Evolutionary conservation across 495 filamentous ascomycete species (phyloP).

Genomic region (Penicillium ucsense): DNA sequence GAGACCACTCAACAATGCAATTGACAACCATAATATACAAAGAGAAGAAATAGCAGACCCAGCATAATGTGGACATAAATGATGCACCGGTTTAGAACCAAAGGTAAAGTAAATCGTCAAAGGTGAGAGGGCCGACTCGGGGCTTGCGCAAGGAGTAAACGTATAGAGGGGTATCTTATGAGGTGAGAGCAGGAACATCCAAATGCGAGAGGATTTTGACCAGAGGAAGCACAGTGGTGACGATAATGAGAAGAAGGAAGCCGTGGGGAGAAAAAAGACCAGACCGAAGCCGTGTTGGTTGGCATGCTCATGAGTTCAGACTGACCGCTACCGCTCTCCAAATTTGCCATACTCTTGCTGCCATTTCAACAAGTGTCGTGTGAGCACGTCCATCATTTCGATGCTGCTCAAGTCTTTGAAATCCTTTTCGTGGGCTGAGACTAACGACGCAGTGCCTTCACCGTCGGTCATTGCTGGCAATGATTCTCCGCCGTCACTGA

Average conservation of each 20-base stretch:
- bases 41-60: too few relatives aligned
- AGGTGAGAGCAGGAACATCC: constrained; percentile 4
- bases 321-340: constrained; percentile 34
- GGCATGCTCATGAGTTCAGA: too few relatives aligned
- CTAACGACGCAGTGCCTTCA: constrained; percentile 16
- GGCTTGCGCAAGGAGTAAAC: too few relatives aligned
- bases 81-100: too few relatives aligned
- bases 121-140: too few relatives aligned
- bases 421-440: constrained; percentile 30
- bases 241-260: too few relatives aligned
- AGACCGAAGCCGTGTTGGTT: too few relatives aligned
- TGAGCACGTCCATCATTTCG: constrained; percentile 78
- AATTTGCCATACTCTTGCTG: constrained; percentile 54
- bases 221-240: constrained; percentile 4
- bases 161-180: constrained; percentile 15
- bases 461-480: constrained; percentile 21
- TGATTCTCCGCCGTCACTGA: constrained; percentile 22
- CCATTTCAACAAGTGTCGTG: constrained; percentile 67
- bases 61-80: too few relatives aligned
- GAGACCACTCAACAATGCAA: too few relatives aligned
- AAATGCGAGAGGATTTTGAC: neutral
- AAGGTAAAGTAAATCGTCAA: too few relatives aligned
- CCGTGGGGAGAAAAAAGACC: too few relatives aligned
- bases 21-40: too few relatives aligned
- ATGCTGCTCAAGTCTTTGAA: constrained; percentile 61